Conservation (phyloP, 2,329 filamentous ascomycete genomes). For the Zymoseptoria brevis region DNA sequence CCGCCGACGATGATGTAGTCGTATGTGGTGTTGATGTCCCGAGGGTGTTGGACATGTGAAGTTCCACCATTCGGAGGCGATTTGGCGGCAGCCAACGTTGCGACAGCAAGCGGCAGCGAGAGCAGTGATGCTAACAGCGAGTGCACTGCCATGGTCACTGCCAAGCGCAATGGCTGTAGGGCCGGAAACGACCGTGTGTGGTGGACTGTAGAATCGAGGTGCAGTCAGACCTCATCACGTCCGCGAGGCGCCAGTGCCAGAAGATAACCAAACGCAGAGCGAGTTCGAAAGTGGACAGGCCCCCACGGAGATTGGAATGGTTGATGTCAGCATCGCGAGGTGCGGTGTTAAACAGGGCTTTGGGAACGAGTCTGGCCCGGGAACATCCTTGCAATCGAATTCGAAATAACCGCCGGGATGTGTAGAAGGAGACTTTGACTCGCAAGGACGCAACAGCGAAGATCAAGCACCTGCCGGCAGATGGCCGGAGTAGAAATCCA, state of each 20-base stretch:
- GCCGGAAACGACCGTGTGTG: neutral
- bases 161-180: neutral
- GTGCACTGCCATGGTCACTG: neutral
- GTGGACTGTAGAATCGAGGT: neutral
- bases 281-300: neutral
- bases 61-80: neutral
- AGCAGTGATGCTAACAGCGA: neutral
- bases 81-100: neutral
- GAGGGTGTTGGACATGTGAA: neutral
- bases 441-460: neutral
- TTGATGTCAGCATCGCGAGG: no score
- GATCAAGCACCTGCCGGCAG: neutral
- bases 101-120: neutral
- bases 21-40: neutral
- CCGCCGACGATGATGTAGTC: slow-evolving; percentile 22
- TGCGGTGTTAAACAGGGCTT: neutral
- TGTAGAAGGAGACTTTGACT: neutral
- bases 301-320: no score
- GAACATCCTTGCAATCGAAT: no score
- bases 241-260: neutral
- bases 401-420: no score
- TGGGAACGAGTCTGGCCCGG: neutral
- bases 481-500: no score
- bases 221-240: neutral
- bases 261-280: neutral